Percentiles rank a stretch among this genome's conserved stretches.
These are phyloP conservation scores for Prinsepia uniflora DNA, from an alignment of 306 rosid genomes.

Conservation along the genomic window DNA sequence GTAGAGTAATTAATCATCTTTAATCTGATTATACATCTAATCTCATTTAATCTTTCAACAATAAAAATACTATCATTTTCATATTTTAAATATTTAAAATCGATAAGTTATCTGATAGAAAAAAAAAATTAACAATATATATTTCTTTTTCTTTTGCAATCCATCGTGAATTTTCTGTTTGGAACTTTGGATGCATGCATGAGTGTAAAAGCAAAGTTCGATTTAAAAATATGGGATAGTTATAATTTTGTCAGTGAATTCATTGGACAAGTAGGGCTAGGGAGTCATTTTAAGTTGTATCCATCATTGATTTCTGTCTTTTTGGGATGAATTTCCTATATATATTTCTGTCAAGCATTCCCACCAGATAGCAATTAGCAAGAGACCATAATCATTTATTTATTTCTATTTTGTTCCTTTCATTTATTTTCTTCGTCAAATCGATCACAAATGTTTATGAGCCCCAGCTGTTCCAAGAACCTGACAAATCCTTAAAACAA, in stretches of 20 bases:
- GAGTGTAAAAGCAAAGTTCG: conserved; percentile 1
- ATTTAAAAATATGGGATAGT: conserved; percentile 8
- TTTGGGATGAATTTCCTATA: conserved; percentile 24
- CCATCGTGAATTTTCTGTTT: neutral
- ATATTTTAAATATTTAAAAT: too few species aligned
- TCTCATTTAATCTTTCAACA: too few species aligned
- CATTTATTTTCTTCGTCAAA: neutral
- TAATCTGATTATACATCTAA: too few species aligned
- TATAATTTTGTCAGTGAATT: conserved; percentile 37
- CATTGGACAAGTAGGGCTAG: conserved; percentile 53
- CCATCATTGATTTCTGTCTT: conserved; percentile 53
- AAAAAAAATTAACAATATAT: too few species aligned
- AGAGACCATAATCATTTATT: conserved; percentile 17
- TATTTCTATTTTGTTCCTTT: conserved; percentile 4
- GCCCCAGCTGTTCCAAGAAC: conserved; percentile 12
- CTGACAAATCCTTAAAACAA: neutral
- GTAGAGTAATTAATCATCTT: too few species aligned
- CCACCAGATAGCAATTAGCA: conserved; percentile 27
- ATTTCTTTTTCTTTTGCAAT: too few species aligned
- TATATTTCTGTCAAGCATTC: conserved; percentile 23
- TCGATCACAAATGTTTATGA: neutral
- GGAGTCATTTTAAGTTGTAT: conserved; percentile 30
- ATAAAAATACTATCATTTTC: too few species aligned
- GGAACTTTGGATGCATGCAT: neutral
- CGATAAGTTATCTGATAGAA: too few species aligned